Evolutionary conservation across 495 filamentous ascomycete species (phyloP).

Genomic region (Lepraria neglecta): DNA sequence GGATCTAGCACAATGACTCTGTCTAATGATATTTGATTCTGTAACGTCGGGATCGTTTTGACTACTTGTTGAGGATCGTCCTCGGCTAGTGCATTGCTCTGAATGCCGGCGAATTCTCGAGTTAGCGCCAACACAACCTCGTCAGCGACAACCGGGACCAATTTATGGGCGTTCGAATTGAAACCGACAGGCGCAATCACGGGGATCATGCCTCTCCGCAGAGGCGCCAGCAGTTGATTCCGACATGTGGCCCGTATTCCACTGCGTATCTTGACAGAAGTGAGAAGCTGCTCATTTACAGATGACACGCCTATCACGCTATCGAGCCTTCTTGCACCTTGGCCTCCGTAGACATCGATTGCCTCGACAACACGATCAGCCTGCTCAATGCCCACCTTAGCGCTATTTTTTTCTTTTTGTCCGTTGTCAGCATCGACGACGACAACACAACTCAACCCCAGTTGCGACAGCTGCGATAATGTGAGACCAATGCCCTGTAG

Average conservation of each 20-base stretch:
- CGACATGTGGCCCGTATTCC: slow-evolving; percentile 45
- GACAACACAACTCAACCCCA: slow-evolving; percentile 75
- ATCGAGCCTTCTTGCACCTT: slow-evolving; percentile 62
- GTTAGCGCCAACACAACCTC: slow-evolving; percentile 67
- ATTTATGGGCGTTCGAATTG: slow-evolving; percentile 50
- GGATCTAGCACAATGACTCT: slow-evolving; percentile 87
- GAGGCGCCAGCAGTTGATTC: slow-evolving; percentile 57
- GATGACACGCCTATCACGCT: slow-evolving; percentile 49
- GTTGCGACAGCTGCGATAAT: slow-evolving; percentile 67
- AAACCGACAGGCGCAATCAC: slow-evolving; percentile 68
- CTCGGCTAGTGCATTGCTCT: slow-evolving; percentile 37
- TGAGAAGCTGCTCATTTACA: slow-evolving; percentile 27
- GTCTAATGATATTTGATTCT: slow-evolving; percentile 62
- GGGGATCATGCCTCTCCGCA: slow-evolving; percentile 71
- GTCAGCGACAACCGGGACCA: slow-evolving; percentile 52
- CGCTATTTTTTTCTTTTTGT: slow-evolving; percentile 33
- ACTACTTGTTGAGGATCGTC: slow-evolving; percentile 42
- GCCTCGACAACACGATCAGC: slow-evolving; percentile 66
- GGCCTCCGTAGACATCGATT: slow-evolving; percentile 59
- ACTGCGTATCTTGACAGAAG: slow-evolving; percentile 24
- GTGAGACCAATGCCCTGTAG: slow-evolving; percentile 75
- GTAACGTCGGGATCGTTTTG: slow-evolving; percentile 40
- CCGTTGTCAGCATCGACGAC: slow-evolving; percentile 60
- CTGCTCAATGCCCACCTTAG: slow-evolving; percentile 51
- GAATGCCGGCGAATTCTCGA: slow-evolving; percentile 60